Conservation (phyloP, 495 filamentous ascomycete genomes). For the Penicillium canariense region DNA sequence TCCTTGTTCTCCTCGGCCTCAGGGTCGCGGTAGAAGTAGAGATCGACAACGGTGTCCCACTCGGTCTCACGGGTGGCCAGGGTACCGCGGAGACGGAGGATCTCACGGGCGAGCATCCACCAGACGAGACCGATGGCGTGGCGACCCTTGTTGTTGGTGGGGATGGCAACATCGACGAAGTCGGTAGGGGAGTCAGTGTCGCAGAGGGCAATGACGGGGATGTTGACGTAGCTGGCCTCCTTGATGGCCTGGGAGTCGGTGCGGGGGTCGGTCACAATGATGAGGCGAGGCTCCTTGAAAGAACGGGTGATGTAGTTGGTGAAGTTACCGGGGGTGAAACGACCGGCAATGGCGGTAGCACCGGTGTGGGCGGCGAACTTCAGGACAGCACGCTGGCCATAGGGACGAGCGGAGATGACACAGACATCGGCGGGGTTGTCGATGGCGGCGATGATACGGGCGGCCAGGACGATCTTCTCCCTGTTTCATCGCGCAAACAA, state of each 20-base stretch:
- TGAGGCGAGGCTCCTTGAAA: conserved; percentile 99
- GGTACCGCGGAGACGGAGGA: conserved; percentile 95
- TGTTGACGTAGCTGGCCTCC: conserved; percentile 99
- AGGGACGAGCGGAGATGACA: conserved; percentile 98
- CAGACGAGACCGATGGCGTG: conserved; percentile 97
- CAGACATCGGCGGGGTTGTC: conserved; percentile 99
- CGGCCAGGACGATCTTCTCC: conserved; percentile 99
- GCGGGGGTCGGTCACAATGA: conserved; percentile 98
- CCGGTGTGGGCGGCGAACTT: conserved; percentile 98
- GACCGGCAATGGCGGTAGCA: conserved; percentile 95
- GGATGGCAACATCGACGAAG: conserved; percentile 99
- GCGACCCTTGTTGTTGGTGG: conserved; percentile 99
- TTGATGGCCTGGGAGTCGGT: conserved; percentile 99
- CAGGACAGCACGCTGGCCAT: conserved; percentile 97
- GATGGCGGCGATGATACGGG: conserved; percentile 96
- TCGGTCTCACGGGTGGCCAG: conserved; percentile 89
- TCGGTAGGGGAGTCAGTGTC: conserved; percentile 99
- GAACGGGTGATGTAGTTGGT: conserved; percentile 99
- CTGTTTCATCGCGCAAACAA: conserved; percentile 48
- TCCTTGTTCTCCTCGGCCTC: conserved; percentile 98
- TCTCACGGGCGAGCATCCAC: conserved; percentile 99
- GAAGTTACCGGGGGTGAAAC: conserved; percentile 99
- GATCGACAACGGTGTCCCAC: conserved; percentile 98
- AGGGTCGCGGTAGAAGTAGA: conserved; percentile 99
- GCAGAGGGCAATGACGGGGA: conserved; percentile 97